These are phyloP conservation scores for Gastrodia elata DNA, from an alignment of 106 monocot species.

Conservation along the genomic window DNA sequence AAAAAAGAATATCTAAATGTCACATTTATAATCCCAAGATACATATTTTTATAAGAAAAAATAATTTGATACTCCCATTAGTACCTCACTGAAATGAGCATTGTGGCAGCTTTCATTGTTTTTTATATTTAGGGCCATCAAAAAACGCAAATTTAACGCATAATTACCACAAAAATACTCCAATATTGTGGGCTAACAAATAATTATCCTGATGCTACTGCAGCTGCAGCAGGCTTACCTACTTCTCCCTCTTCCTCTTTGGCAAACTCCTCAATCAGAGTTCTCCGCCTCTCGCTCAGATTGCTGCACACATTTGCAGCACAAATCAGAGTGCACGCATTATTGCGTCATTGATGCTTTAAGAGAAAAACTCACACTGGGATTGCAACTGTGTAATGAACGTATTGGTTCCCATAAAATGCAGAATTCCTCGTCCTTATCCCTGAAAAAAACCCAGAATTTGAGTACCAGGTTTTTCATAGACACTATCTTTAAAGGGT, in stretches of 20 bases:
- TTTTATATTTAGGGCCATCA: too few relatives aligned
- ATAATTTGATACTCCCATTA: too few relatives aligned
- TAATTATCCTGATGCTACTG: slow-evolving; percentile 22
- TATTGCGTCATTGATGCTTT: neutral
- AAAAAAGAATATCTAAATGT: too few relatives aligned
- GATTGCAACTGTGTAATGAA: slow-evolving; percentile 27
- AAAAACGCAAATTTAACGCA: too few relatives aligned
- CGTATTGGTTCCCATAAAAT: slow-evolving; percentile 24
- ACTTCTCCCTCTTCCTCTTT: slow-evolving; percentile 26
- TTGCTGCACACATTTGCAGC: slow-evolving; percentile 12
- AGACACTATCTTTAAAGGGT: neutral
- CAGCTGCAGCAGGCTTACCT: slow-evolving; percentile 21
- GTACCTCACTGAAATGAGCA: too few relatives aligned
- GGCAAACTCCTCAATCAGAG: slow-evolving; percentile 31
- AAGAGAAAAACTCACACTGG: slow-evolving; percentile 22
- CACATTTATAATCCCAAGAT: too few relatives aligned
- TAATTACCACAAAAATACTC: too few relatives aligned
- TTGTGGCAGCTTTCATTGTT: too few relatives aligned
- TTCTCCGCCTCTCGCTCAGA: slow-evolving; percentile 23
- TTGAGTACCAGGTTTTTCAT: neutral
- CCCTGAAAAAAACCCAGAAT: slow-evolving; percentile 7
- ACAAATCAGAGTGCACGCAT: too few relatives aligned
- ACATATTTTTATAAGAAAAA: too few relatives aligned
- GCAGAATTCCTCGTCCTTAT: slow-evolving; percentile 23
- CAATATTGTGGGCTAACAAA: too few relatives aligned